phyloP scores from a whole-genome alignment of 164 flowering plant species.

The Nymphaea colorata region DNA sequence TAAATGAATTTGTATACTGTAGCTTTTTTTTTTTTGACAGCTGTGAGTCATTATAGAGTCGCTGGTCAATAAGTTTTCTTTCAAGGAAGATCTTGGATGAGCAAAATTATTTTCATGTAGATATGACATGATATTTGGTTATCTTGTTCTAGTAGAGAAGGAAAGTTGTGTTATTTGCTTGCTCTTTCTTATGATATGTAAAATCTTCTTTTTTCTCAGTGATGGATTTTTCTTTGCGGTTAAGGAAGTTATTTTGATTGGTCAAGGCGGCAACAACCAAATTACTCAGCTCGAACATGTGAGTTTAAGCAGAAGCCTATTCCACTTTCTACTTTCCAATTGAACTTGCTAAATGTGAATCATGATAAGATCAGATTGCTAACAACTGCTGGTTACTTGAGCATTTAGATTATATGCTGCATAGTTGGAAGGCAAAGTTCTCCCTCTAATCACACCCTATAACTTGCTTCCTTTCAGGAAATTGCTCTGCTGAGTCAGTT shows the following conservation, averaged over 20 bases:
- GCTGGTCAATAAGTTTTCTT: no score
- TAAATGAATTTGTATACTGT: no score
- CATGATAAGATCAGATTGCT: neutral
- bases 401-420: neutral
- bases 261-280: conserved; percentile 62
- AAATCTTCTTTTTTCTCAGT: conserved; percentile 22
- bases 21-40: no score
- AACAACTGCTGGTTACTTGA: neutral
- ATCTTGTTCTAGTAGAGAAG: no score
- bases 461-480: conserved; percentile 37
- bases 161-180: no score
- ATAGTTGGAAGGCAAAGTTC: neutral
- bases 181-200: no score
- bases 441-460: neutral
- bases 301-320: neutral
- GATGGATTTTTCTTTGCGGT: conserved; percentile 85
- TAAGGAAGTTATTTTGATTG: conserved; percentile 88
- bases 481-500: conserved; percentile 79
- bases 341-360: neutral
- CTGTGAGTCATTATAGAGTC: no score
- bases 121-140: no score
- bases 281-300: conserved; percentile 94
- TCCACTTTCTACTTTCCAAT: neutral
- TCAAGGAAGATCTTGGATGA: no score
- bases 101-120: no score